Conservation (phyloP, 441 rosid genomes). For the Arabidopsis lyrata region DNA sequence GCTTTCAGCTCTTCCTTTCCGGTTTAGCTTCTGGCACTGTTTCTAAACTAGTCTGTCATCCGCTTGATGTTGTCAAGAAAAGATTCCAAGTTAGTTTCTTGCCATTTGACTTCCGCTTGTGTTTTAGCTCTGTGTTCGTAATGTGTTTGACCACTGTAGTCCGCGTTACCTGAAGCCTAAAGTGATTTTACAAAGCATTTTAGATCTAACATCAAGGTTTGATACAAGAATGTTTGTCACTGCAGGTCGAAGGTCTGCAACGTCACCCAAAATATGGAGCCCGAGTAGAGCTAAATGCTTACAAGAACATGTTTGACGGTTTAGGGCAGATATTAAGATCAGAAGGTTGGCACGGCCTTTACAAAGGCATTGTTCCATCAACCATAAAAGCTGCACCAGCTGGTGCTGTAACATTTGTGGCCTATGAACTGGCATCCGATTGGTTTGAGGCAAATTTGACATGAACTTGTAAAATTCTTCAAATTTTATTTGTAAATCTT, state of each 20-base stretch:
- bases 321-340: constrained; percentile 3
- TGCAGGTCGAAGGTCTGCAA: constrained; percentile 80
- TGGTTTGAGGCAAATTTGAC: constrained; percentile 13
- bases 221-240: constrained; percentile 15
- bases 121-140: background rate
- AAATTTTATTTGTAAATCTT: background rate
- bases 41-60: constrained; percentile 90
- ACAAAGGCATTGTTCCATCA: constrained; percentile 84
- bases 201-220: background rate
- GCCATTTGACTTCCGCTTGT: background rate
- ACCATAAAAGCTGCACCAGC: constrained; percentile 93
- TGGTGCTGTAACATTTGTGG: constrained; percentile 71
- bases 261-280: constrained; percentile 86
- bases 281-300: constrained; percentile 58
- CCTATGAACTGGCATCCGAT: constrained; percentile 21
- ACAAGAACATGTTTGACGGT: constrained; percentile 22
- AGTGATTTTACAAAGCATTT: background rate
- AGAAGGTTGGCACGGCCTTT: constrained; percentile 77
- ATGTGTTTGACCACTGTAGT: background rate
- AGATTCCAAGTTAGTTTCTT: constrained; percentile 69
- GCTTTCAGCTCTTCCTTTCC: constrained; percentile 74
- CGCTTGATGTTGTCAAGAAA: constrained; percentile 93
- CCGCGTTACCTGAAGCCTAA: background rate
- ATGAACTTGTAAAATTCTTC: background rate
- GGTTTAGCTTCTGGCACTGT: constrained; percentile 85